These are phyloP conservation scores for Dendrocalamus latiflorus DNA, from an alignment of 202 grass and related monocot genomes.

Conservation along the genomic window DNA sequence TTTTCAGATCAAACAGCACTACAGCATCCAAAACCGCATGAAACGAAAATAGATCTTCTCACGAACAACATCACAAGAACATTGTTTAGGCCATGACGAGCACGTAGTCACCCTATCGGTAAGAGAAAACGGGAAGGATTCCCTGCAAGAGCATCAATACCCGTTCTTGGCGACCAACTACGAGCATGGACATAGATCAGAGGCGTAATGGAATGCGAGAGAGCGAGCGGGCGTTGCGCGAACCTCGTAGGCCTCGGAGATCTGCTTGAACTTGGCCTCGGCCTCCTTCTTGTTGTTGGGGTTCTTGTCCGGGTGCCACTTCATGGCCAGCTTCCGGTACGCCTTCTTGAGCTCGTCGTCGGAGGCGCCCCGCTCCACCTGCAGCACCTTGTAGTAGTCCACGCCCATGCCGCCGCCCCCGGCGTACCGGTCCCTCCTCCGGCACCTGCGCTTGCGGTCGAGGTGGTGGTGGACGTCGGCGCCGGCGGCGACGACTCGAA, in stretches of 20 bases:
- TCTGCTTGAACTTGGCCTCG: slow-evolving; percentile 92
- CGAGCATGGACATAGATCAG: slow-evolving; percentile 9
- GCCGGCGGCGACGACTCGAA: neutral
- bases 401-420: no score
- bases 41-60: slow-evolving; percentile 12
- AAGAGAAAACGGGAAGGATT: neutral
- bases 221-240: neutral
- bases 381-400: slow-evolving; percentile 86
- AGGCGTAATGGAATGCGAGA: neutral
- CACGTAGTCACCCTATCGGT: neutral
- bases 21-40: neutral
- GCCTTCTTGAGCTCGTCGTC: no score
- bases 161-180: neutral
- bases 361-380: no score
- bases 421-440: neutral
- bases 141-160: neutral
- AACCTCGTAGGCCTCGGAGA: slow-evolving; percentile 87
- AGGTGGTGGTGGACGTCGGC: neutral
- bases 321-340: no score
- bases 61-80: no score
- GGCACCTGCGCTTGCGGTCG: neutral
- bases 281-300: slow-evolving; percentile 72
- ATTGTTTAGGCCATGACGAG: no score
- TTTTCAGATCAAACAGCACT: slow-evolving; percentile 1
- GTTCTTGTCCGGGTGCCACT: no score